These are phyloP conservation scores for Fraxinus ornus DNA, from an alignment of 305 asterid genomes.

Conservation along the genomic window DNA sequence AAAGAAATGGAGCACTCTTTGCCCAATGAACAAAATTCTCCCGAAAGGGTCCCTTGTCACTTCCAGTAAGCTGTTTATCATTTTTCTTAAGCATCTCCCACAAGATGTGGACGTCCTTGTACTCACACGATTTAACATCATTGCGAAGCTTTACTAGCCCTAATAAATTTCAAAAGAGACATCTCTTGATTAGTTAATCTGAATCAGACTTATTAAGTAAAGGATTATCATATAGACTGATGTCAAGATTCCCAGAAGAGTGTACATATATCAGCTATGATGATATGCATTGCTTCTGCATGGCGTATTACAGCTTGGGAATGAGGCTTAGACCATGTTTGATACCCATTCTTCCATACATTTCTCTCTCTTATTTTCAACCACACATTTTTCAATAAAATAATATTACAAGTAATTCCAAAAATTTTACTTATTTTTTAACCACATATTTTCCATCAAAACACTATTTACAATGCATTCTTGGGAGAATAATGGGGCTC, in stretches of 20 bases:
- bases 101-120: constrained; percentile 76
- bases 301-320: background rate
- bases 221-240: background rate
- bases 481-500: too few relatives aligned
- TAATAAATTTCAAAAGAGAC: constrained; percentile 15
- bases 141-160: constrained; percentile 54
- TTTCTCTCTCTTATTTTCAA: too few relatives aligned
- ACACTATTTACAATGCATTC: too few relatives aligned
- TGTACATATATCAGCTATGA: background rate
- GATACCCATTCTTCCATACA: too few relatives aligned
- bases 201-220: background rate
- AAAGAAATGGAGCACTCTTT: constrained; percentile 8
- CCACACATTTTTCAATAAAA: too few relatives aligned
- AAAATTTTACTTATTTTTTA: too few relatives aligned
- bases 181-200: background rate
- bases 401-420: too few relatives aligned
- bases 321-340: background rate
- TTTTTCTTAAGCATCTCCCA: constrained; percentile 75
- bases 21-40: constrained; percentile 38
- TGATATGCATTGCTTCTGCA: background rate
- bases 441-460: too few relatives aligned
- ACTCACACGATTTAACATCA: constrained; percentile 71
- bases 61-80: constrained; percentile 32
- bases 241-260: background rate
- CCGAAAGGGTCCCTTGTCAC: constrained; percentile 29